Evolutionary conservation across 2,329 filamentous ascomycete genomes (phyloP).

Genomic region (Lasiodiplodia sp.): DNA sequence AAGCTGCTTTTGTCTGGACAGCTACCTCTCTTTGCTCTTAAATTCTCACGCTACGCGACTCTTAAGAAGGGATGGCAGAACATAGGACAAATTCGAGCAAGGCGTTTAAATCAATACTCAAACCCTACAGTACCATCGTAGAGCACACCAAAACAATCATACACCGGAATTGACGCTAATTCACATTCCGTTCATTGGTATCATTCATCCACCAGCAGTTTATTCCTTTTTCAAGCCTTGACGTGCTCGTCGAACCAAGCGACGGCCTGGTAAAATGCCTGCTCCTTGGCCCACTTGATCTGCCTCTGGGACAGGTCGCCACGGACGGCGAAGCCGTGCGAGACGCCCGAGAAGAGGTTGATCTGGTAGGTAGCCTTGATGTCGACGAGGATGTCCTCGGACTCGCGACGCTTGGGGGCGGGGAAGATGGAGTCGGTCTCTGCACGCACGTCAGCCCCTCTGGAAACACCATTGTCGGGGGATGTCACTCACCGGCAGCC

Average conservation of each 20-base stretch:
- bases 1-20: no score
- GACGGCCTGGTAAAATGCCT: constrained; percentile 80
- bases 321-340: constrained; percentile 79
- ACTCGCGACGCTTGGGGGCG: constrained; percentile 60
- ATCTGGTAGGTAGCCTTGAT: constrained; percentile 73
- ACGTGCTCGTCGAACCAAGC: constrained; percentile 76
- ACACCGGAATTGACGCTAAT: neutral
- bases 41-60: no score
- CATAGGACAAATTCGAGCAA: no score
- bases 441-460: constrained; percentile 34
- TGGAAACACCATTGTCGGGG: neutral
- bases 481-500: constrained; percentile 59
- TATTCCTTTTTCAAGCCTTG: constrained; percentile 39
- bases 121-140: no score
- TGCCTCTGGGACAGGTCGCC: constrained; percentile 65
- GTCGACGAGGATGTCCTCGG: constrained; percentile 65
- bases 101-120: no score
- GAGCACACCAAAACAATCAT: neutral
- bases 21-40: no score
- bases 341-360: constrained; percentile 73
- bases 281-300: constrained; percentile 76
- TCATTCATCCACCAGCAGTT: neutral
- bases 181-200: neutral
- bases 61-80: no score
- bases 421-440: constrained; percentile 69